Evolutionary conservation across 768 basidiomycete species (phyloP).

Genomic region (Tricholomella constricta): DNA sequence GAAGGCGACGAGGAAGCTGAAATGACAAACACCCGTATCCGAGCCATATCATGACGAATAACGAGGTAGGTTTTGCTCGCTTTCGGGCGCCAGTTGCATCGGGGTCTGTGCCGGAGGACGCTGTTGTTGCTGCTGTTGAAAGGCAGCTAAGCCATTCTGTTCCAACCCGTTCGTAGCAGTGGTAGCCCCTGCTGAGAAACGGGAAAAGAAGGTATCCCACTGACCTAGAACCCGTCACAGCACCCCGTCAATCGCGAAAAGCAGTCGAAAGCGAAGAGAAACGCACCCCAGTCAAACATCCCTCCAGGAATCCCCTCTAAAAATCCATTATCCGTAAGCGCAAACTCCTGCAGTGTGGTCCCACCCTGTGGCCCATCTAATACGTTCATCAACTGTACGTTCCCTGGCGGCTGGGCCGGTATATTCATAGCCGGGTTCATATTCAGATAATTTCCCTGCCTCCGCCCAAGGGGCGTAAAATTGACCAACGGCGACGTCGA

Average conservation of each 20-base stretch:
- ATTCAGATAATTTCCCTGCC: conserved; percentile 48
- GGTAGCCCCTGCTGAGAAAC: conserved; percentile 39
- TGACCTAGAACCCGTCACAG: conserved; percentile 48
- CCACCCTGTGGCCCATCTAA: conserved; percentile 62
- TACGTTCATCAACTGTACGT: conserved; percentile 78
- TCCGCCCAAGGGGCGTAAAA: conserved; percentile 50
- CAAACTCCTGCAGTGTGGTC: conserved; percentile 61
- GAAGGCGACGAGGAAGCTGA: not conserved
- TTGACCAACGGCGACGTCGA: conserved; percentile 52
- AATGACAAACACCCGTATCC: no score
- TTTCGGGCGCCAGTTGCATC: not conserved
- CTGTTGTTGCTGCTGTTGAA: conserved; percentile 23
- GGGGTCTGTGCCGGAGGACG: conserved; percentile 13
- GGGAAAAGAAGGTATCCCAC: conserved; percentile 82
- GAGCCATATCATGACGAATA: conserved; percentile 12
- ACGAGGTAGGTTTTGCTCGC: conserved; percentile 20
- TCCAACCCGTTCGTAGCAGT: conserved; percentile 25
- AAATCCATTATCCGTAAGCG: conserved; percentile 66
- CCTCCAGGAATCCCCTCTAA: conserved; percentile 79
- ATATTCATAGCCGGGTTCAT: conserved; percentile 77
- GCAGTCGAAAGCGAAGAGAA: not conserved
- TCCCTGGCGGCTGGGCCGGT: conserved; percentile 41
- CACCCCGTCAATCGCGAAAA: not conserved
- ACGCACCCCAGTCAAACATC: conserved; percentile 87
- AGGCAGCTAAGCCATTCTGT: conserved; percentile 6